Evolutionary conservation across 352 stramenopile genomes (phyloP).

Genomic region (Globisporangium barbulae): DNA sequence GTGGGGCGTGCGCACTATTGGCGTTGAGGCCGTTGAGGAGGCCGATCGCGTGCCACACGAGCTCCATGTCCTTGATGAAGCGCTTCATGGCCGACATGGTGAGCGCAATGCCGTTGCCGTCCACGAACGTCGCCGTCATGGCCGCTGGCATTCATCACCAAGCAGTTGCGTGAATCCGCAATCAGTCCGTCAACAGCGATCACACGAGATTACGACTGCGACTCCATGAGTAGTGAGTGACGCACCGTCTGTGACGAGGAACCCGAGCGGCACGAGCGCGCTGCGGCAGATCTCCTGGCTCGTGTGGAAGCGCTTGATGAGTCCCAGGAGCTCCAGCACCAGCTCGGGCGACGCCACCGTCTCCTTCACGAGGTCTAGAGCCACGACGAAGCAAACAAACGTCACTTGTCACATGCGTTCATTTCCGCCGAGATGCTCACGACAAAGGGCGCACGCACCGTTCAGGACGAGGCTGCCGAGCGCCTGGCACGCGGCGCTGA

Average conservation of each 20-base stretch:
- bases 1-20: conserved; percentile 30
- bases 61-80: conserved; percentile 56
- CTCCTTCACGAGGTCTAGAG: conserved; percentile 64
- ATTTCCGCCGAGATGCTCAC: not conserved
- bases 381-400: not conserved
- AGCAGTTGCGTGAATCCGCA: too few relatives aligned
- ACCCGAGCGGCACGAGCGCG: conserved; percentile 50
- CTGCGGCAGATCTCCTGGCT: conserved; percentile 48
- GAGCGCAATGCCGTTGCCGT: conserved; percentile 56
- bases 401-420: not conserved
- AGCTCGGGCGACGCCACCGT: conserved; percentile 47
- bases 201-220: not conserved
- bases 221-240: not conserved
- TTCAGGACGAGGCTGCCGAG: conserved; percentile 74
- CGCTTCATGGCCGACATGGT: conserved; percentile 46
- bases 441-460: conserved; percentile 23
- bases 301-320: conserved; percentile 53
- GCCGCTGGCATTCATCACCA: conserved; percentile 20
- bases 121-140: conserved; percentile 60
- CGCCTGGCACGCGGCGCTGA: conserved; percentile 52
- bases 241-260: conserved; percentile 65
- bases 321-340: conserved; percentile 45
- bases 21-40: conserved; percentile 64
- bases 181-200: not conserved
- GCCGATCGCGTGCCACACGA: conserved; percentile 70